Percentiles rank a stretch among this genome's conserved stretches.
These are phyloP conservation scores for Fusarium sulawesiense DNA, from an alignment of 2,329 filamentous ascomycete species.

Conservation along the genomic window DNA sequence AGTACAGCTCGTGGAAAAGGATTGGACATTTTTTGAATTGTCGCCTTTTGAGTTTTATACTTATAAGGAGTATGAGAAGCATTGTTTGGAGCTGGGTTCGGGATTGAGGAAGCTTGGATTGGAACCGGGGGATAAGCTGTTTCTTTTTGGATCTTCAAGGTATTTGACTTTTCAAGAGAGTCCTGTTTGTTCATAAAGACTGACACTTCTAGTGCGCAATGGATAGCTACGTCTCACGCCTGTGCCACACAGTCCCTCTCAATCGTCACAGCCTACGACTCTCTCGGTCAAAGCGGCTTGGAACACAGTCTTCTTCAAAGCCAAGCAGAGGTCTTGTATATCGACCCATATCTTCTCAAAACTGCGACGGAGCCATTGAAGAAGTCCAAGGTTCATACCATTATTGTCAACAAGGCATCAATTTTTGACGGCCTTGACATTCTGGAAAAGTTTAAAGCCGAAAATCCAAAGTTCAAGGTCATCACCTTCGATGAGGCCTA, in stretches of 20 bases:
- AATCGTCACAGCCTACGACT: slow-evolving; percentile 95
- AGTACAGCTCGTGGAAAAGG: slow-evolving; percentile 82
- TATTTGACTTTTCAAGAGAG: slow-evolving; percentile 43
- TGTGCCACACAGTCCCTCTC: slow-evolving; percentile 86
- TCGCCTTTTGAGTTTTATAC: slow-evolving; percentile 79
- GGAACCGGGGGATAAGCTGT: slow-evolving; percentile 71
- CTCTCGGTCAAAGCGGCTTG: slow-evolving; percentile 84
- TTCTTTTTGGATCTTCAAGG: slow-evolving; percentile 85
- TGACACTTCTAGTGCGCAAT: slow-evolving; percentile 69
- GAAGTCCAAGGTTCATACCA: slow-evolving; percentile 63
- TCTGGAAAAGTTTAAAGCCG: slow-evolving; percentile 66
- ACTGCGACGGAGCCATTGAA: slow-evolving; percentile 67
- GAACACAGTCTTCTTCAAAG: slow-evolving; percentile 90
- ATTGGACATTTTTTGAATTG: slow-evolving; percentile 90
- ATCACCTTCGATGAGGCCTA: slow-evolving; percentile 65
- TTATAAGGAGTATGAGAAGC: slow-evolving; percentile 81
- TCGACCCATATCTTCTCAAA: slow-evolving; percentile 81
- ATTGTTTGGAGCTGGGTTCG: slow-evolving; percentile 74
- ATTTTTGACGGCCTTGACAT: slow-evolving; percentile 62
- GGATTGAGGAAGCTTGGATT: slow-evolving; percentile 81
- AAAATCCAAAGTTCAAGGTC: slow-evolving; percentile 63
- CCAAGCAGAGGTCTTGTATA: slow-evolving; percentile 82
- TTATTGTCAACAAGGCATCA: slow-evolving; percentile 71
- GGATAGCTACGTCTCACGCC: slow-evolving; percentile 84
- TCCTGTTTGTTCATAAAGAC: no score